Conservation (phyloP, 192 early-diverging fungal species). For the Helicostylum pulchrum region DNA sequence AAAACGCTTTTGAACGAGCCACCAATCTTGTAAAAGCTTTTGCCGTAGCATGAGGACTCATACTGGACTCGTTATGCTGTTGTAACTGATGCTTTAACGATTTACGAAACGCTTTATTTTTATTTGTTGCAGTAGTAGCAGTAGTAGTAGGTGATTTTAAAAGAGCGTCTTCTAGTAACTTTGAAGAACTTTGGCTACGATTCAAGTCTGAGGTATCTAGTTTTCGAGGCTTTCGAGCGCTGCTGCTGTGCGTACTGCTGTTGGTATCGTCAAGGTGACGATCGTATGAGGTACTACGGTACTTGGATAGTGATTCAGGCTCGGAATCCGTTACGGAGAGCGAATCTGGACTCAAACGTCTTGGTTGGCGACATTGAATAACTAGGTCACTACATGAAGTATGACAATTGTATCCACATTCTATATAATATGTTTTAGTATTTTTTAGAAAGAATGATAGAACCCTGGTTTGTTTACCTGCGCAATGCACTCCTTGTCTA, state of each 20-base stretch:
- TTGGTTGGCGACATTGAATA: slow-evolving; percentile 26
- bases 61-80: background rate
- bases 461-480: slow-evolving; percentile 14
- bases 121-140: background rate
- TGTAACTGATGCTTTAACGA: slow-evolving; percentile 25
- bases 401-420: slow-evolving; percentile 32
- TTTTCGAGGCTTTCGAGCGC: background rate
- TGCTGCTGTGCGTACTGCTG: background rate
- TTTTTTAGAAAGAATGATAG: background rate
- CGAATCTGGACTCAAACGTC: slow-evolving; percentile 22
- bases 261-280: background rate
- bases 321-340: slow-evolving; percentile 34
- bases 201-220: background rate
- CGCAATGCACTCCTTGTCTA: slow-evolving; percentile 29
- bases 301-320: slow-evolving; percentile 22
- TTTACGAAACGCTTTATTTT: slow-evolving; percentile 28
- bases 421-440: background rate
- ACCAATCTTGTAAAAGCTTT: slow-evolving; percentile 33
- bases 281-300: slow-evolving; percentile 15
- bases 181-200: background rate
- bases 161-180: background rate
- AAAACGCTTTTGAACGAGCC: slow-evolving; percentile 28
- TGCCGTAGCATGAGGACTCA: slow-evolving; percentile 25
- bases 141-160: slow-evolving; percentile 5
- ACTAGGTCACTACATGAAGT: slow-evolving; percentile 23